Evolutionary conservation across 1,284 basidiomycete species (phyloP).

Genomic region (Hymenochaete sp.): DNA sequence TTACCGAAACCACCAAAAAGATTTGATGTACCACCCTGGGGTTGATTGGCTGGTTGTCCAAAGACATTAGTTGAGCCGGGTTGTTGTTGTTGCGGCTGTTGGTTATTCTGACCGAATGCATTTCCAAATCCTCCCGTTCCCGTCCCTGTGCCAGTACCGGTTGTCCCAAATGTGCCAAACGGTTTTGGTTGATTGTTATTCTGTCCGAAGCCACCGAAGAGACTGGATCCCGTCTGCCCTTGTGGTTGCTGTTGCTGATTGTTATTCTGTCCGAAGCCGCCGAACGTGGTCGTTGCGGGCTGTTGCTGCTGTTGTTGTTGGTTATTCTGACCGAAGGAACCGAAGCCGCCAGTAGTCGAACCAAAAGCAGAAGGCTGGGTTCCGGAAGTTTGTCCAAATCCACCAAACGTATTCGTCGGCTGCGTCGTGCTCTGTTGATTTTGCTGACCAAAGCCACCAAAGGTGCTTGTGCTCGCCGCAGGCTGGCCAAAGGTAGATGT

Average conservation of each 20-base stretch:
- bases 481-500: constrained; percentile 28
- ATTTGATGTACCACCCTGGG: constrained; percentile 7
- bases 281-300: constrained; percentile 19
- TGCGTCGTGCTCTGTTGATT: constrained; percentile 21
- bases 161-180: constrained; percentile 16
- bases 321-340: constrained; percentile 31
- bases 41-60: constrained; percentile 18
- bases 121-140: constrained; percentile 16
- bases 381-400: constrained; percentile 25
- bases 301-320: constrained; percentile 24
- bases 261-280: constrained; percentile 28
- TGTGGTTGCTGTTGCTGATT: constrained; percentile 24
- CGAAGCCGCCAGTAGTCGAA: constrained; percentile 27
- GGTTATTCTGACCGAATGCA: constrained; percentile 16
- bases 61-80: constrained; percentile 18
- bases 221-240: constrained; percentile 16
- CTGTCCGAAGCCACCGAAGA: constrained; percentile 18
- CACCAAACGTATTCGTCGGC: constrained; percentile 19
- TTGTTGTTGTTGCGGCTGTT: constrained; percentile 18
- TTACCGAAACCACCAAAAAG: constrained; percentile 21
- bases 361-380: constrained; percentile 18
- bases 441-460: constrained; percentile 40
- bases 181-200: constrained; percentile 12
- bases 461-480: constrained; percentile 25
- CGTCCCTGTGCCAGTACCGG: constrained; percentile 6